Evolutionary conservation across 2,329 filamentous ascomycete genomes (phyloP), one percentile per base, ranked within the genome.

Genomic region (Alternaria hordeiaustralica): DNA sequence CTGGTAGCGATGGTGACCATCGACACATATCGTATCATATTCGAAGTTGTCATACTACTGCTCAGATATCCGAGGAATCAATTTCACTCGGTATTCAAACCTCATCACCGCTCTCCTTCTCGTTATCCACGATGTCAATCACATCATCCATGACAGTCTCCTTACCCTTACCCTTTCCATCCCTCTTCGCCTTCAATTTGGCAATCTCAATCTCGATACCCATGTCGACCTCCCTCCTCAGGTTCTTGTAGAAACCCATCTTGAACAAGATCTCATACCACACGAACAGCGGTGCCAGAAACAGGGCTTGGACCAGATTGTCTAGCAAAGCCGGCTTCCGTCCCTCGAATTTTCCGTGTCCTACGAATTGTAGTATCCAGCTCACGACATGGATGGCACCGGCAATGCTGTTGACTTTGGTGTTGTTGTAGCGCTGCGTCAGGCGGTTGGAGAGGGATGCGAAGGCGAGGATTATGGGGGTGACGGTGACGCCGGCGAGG

Each of bases 251-350:
- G 81, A 97, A 97, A 26, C 95, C 95, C 60, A 96, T 86, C 76
- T 87, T 89, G 83, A 98, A 98, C 47, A 98, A 84, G 11, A 95
- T 81, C 83, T 98, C 94, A 71, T 98, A 91, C 92, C 96, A 98
- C 60, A 98, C 95, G 74, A 98, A 99, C 75, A 99, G 89, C 26
- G 96, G 96, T 1, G 95, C 96, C 36, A 98, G 84, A 75, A 98
- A 94, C 68, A 98, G 80, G 43, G 96, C 94, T 82, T 98, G 96
- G 55, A 96, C 86, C 46, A 98, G 81, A 75, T 97, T 98, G 81
- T 97, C 94, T 60, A 98, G 82, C 71, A 97, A 82, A 12, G 94
- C 95, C 5, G 95, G 95, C 6, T 94, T 93, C 58, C 95, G 87
- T 8, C 92, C 89, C 81, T 98, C 96, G 71, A 92, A 98, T 56